These are phyloP conservation scores for Ceratocystis colombiana DNA, from an alignment of 2,329 filamentous ascomycete genomes.

Conservation along the genomic window DNA sequence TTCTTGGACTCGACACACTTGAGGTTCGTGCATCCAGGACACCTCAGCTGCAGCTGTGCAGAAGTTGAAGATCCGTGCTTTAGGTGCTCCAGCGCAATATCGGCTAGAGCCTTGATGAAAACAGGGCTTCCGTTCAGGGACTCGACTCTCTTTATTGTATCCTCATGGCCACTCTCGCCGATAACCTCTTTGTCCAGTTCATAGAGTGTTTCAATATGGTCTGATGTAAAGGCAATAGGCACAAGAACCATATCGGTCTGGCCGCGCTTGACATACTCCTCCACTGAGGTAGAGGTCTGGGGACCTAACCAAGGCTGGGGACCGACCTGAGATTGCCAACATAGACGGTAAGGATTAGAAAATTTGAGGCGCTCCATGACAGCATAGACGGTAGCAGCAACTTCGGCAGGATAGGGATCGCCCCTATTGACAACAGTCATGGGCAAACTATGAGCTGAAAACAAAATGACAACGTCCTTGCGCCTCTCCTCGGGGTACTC, in stretches of 20 bases:
- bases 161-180: constrained; percentile 65
- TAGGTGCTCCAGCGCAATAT: constrained; percentile 74
- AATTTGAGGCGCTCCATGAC: constrained; percentile 89
- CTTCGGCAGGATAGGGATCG: constrained; percentile 90
- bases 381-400: constrained; percentile 88
- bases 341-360: constrained; percentile 82
- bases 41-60: constrained; percentile 77
- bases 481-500: constrained; percentile 76
- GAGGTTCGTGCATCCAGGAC: constrained; percentile 86
- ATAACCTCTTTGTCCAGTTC: constrained; percentile 94
- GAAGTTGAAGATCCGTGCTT: constrained; percentile 58
- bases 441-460: constrained; percentile 89
- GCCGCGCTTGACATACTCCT: constrained; percentile 79
- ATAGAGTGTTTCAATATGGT: constrained; percentile 94
- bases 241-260: constrained; percentile 86
- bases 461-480: constrained; percentile 73
- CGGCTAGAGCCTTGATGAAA: constrained; percentile 82
- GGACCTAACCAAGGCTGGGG: constrained; percentile 92
- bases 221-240: constrained; percentile 95
- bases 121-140: constrained; percentile 82
- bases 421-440: constrained; percentile 97
- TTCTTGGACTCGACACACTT: constrained; percentile 69
- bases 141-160: constrained; percentile 79
- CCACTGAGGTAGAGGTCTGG: constrained; percentile 80
- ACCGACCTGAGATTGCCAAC: constrained; percentile 97